Evolutionary conservation across 306 rosid species (phyloP).

Genomic region (Gynostemma pentaphyllum): DNA sequence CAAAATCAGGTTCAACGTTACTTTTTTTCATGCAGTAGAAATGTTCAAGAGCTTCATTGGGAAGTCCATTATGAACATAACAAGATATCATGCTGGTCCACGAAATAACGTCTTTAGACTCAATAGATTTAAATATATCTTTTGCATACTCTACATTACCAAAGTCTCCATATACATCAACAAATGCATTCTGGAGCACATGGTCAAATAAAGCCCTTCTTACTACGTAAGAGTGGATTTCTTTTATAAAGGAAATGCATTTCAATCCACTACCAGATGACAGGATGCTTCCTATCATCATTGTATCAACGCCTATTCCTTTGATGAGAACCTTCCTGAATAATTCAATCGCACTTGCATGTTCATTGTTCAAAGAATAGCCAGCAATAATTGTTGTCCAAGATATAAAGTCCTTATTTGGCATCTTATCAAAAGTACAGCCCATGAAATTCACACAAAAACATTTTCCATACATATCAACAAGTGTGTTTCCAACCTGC

Average conservation of each 20-base stretch:
- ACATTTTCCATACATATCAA: slow-evolving; percentile 66
- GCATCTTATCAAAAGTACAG: slow-evolving; percentile 34
- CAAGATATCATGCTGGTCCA: slow-evolving; percentile 73
- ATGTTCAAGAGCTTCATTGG: slow-evolving; percentile 52
- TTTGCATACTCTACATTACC: slow-evolving; percentile 32
- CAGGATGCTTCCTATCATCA: slow-evolving; percentile 65
- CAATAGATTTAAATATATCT: slow-evolving; percentile 33
- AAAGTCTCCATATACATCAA: slow-evolving; percentile 46
- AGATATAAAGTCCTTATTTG: slow-evolving; percentile 40
- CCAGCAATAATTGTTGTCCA: slow-evolving; percentile 73
- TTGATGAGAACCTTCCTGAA: slow-evolving; percentile 27
- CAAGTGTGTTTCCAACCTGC: slow-evolving; percentile 49
- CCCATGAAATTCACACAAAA: slow-evolving; percentile 37
- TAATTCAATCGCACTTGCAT: slow-evolving; percentile 30
- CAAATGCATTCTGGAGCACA: slow-evolving; percentile 43
- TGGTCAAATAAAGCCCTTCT: slow-evolving; percentile 42
- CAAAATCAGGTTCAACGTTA: slow-evolving; percentile 37
- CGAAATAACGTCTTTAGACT: slow-evolving; percentile 52
- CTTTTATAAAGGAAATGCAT: slow-evolving; percentile 28
- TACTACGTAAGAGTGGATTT: slow-evolving; percentile 36
- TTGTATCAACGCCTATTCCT: slow-evolving; percentile 34
- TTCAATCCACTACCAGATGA: slow-evolving; percentile 38
- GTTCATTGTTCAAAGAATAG: slow-evolving; percentile 43
- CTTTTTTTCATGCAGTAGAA: slow-evolving; percentile 30
- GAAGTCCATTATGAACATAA: slow-evolving; percentile 37